These are phyloP conservation scores for Chlorella vulgaris DNA, from an alignment of 139 green algal species.

Conservation along the genomic window DNA sequence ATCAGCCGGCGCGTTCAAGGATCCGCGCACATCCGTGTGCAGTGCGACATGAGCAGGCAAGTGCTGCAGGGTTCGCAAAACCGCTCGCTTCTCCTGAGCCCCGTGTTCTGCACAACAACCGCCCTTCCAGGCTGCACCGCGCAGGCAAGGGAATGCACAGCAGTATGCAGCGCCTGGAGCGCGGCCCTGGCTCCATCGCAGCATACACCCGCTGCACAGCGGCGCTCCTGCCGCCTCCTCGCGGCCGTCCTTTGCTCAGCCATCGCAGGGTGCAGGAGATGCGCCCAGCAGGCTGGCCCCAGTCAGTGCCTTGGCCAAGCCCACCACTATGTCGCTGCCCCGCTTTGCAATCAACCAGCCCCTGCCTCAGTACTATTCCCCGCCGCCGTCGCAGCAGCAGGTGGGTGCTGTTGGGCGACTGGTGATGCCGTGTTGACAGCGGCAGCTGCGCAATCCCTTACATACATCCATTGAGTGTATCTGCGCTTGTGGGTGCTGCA, in stretches of 20 bases:
- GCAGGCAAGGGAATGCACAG: neutral
- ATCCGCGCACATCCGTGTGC: no score
- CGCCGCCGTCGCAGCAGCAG: neutral
- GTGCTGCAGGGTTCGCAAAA: no score
- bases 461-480: no score
- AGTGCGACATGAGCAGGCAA: no score
- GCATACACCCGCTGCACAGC: neutral
- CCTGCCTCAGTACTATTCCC: neutral
- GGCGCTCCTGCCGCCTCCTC: neutral
- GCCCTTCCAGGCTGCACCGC: neutral
- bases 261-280: no score
- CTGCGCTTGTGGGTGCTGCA: no score
- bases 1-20: no score
- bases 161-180: conserved; percentile 5
- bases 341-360: neutral
- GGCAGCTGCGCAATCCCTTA: no score
- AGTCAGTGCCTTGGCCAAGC: neutral
- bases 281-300: no score
- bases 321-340: neutral
- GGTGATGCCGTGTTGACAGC: neutral
- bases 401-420: neutral
- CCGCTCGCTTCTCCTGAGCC: no score
- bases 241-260: no score
- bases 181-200: neutral
- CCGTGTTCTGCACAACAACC: no score